Evolutionary conservation across 768 basidiomycete genomes (phyloP).

Genomic region (Suillus subalutaceus): DNA sequence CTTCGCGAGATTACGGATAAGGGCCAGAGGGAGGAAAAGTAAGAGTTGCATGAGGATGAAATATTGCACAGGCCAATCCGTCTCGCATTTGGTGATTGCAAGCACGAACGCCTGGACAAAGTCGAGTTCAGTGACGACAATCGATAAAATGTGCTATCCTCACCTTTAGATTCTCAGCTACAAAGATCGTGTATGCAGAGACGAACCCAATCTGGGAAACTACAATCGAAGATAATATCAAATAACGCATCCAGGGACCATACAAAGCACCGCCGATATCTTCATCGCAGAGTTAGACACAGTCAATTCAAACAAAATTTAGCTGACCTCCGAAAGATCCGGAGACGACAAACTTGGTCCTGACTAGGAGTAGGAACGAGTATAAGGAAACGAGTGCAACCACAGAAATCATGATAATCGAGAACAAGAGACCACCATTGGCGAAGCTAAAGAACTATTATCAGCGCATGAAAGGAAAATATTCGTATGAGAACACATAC

Average conservation of each 20-base stretch:
- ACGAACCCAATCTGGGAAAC: conserved; percentile 91
- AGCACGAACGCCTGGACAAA: conserved; percentile 74
- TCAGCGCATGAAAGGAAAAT: conserved; percentile 12
- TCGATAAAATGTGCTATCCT: not conserved
- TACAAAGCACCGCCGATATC: conserved; percentile 94
- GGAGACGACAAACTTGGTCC: conserved; percentile 84
- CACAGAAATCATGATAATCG: conserved; percentile 68
- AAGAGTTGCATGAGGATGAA: conserved; percentile 85
- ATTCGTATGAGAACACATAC: conserved; percentile 45
- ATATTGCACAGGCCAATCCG: conserved; percentile 66
- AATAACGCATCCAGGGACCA: conserved; percentile 90
- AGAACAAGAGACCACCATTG: conserved; percentile 95
- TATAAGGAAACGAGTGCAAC: conserved; percentile 89
- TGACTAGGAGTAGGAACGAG: conserved; percentile 89
- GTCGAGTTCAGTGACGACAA: conserved; percentile 7
- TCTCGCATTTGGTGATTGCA: conserved; percentile 77
- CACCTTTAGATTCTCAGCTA: conserved; percentile 83
- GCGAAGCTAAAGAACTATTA: conserved; percentile 62
- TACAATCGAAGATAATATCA: conserved; percentile 85
- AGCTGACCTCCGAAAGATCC: conserved; percentile 89
- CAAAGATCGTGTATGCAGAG: conserved; percentile 92
- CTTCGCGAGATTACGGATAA: conserved; percentile 93
- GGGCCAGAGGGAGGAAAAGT: conserved; percentile 86
- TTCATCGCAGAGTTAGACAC: conserved; percentile 28
- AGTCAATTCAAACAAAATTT: conserved; percentile 7